phyloP scores from a whole-genome alignment of 495 filamentous ascomycete genomes.

The Penicillium verhagenii region DNA sequence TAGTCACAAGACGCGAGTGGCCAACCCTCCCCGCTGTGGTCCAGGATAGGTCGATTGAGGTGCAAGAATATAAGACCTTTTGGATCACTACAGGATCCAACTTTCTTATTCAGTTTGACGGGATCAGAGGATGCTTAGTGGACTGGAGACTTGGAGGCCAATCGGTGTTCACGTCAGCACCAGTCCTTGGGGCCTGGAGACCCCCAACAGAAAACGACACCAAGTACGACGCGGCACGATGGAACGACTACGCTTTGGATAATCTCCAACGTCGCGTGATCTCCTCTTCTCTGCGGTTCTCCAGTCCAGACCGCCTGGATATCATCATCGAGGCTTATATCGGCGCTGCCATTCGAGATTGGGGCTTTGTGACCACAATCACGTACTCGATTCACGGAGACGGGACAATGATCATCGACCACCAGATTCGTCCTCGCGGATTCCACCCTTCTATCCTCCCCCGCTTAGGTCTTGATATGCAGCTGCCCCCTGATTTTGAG shows the following conservation, averaged over 20 bases:
- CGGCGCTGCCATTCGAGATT: not conserved
- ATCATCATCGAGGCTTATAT: not conserved
- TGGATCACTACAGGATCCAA: not conserved
- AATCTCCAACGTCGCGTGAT: not conserved
- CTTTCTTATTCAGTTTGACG: slow-evolving; percentile 11
- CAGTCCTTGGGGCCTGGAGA: slow-evolving; percentile 31
- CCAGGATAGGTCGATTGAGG: not conserved
- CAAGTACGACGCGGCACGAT: slow-evolving; percentile 35
- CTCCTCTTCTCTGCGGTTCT: not conserved
- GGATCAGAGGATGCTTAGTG: slow-evolving; percentile 15
- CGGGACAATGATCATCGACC: slow-evolving; percentile 31
- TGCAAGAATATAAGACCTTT: not conserved
- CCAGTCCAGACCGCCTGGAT: not conserved
- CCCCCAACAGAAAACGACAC: slow-evolving; percentile 65
- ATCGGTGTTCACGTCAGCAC: not conserved
- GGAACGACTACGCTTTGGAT: not conserved
- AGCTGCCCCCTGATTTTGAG: slow-evolving; percentile 36
- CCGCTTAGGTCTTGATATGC: slow-evolving; percentile 54
- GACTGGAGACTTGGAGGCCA: slow-evolving; percentile 9
- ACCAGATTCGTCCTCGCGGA: slow-evolving; percentile 30
- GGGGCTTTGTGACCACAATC: slow-evolving; percentile 33
- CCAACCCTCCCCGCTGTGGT: not conserved
- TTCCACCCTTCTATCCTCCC: slow-evolving; percentile 51
- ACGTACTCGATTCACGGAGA: slow-evolving; percentile 47
- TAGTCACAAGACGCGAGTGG: slow-evolving; percentile 15